Evolutionary conservation across 495 filamentous ascomycete species (phyloP).

Genomic region (Usnea hakonensis): DNA sequence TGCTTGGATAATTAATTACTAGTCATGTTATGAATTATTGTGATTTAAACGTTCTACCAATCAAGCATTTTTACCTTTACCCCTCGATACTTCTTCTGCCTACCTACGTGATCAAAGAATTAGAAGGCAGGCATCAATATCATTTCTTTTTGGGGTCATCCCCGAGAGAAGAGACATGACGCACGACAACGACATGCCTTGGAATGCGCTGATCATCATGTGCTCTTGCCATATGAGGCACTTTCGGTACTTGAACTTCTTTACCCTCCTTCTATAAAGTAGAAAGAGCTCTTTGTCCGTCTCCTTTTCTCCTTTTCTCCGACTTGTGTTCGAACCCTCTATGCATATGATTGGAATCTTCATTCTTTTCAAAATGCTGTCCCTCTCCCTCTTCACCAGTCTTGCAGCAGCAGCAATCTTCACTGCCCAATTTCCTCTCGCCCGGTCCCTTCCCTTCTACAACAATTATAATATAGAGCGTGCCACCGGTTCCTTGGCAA

Average conservation of each 20-base stretch:
- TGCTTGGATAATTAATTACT: too few species aligned
- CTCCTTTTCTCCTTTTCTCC: neutral
- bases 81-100: too few species aligned
- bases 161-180: neutral
- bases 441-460: neutral
- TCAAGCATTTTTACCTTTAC: too few species aligned
- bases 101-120: too few species aligned
- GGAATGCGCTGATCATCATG: neutral
- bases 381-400: slow-evolving; percentile 3
- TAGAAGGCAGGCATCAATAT: too few species aligned
- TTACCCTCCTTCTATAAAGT: neutral
- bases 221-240: neutral
- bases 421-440: slow-evolving; percentile 6
- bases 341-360: neutral
- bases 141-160: neutral
- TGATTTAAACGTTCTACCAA: too few species aligned
- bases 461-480: neutral
- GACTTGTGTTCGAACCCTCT: neutral
- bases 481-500: slow-evolving; percentile 28
- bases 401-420: slow-evolving; percentile 3
- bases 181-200: neutral
- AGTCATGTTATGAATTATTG: too few species aligned
- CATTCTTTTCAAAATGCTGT: slow-evolving; percentile 5
- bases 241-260: neutral
- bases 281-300: neutral